Percentiles rank a stretch among this genome's conserved stretches.
Evolutionary conservation across 495 filamentous ascomycete genomes (phyloP).

Genomic region (Rusavskia elegans): DNA sequence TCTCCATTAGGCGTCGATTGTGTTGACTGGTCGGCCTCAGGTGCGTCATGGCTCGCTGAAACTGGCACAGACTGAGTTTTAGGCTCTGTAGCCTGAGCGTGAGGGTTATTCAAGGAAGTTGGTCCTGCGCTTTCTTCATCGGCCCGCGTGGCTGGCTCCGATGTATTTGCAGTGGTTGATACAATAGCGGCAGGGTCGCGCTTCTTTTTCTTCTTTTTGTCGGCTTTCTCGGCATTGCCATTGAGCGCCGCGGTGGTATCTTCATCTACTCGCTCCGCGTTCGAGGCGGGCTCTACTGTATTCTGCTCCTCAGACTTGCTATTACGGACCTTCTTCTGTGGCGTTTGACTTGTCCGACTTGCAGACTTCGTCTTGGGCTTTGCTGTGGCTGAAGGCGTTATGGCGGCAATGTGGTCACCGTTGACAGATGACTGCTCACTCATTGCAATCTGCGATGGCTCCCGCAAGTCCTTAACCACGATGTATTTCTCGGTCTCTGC

Average conservation of each 20-base stretch:
- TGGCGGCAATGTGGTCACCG: constrained; percentile 24
- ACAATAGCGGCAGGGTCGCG: constrained; percentile 13
- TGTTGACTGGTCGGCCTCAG: constrained; percentile 2
- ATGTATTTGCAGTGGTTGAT: neutral
- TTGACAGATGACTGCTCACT: constrained; percentile 35
- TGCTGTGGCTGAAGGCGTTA: constrained; percentile 20
- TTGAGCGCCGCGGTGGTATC: neutral
- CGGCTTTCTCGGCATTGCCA: constrained; percentile 25
- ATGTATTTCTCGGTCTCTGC: constrained; percentile 50
- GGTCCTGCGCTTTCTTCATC: constrained; percentile 7
- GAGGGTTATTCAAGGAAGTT: neutral
- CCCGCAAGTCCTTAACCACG: constrained; percentile 32
- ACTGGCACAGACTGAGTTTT: neutral
- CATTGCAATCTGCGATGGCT: constrained; percentile 22
- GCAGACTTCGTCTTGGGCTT: constrained; percentile 26
- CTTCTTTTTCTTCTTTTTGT: constrained; percentile 48
- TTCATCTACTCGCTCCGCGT: neutral
- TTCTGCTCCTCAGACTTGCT: neutral
- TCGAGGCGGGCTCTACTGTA: neutral
- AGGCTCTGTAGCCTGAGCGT: neutral
- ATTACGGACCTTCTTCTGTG: neutral
- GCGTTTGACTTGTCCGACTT: neutral
- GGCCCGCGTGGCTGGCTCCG: neutral
- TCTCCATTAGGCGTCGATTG: constrained; percentile 9
- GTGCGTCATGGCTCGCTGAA: neutral